Base-by-base conservation (phyloP, 441 rosid genomes). In the Eruca vesicaria region DNA sequence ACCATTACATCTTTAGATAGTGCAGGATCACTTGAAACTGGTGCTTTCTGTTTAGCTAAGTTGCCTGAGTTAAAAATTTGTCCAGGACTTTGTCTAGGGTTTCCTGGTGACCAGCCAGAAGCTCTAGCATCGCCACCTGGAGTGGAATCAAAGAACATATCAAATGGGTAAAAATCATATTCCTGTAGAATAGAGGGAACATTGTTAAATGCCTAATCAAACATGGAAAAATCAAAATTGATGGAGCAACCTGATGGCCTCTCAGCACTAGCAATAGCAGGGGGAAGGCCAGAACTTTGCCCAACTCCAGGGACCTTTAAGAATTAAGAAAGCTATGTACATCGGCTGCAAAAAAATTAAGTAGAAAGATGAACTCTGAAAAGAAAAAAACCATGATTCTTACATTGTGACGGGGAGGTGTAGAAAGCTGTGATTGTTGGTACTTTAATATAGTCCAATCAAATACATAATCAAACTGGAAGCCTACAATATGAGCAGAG, bases 401-500 rank as follows among this genome's bases (percentile, higher is more conserved):
- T 81, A 93, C 97, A 74, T 59, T 68, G 58, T 83, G 79, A 77
- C 90, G 92, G 32, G 88, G 69, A 33, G 93, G 85, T 53, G 87
- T 83, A 61, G 91, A 63, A 65, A 87, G 80, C 78, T 89, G 98
- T 63, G 95, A 83, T 72, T 90, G 95, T 83, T 93, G 97, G 83
- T 90, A 90, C 81, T 93, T 93, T 89, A 90, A 82, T 75, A 93
- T 90, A 43, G 96, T 90, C 97, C 97, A 92, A 71, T 92, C 98
- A 81, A 90, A 93, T 57, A 93, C 92, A 78, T 92, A 85, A 82
- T 92, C 97, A 79, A 86, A 90, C 84, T 93, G 97, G 80, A 93
- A 93, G 28, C 97, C 98, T 93, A 77, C 56, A 68, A 61, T 35
- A 82, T 62, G 45, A 69, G 52, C 68, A 58, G 74, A 63, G 9